Evolutionary conservation across 2,329 filamentous ascomycete species (phyloP), one percentile per base, ranked within the genome.

Genomic region (Penicillium sp.): DNA sequence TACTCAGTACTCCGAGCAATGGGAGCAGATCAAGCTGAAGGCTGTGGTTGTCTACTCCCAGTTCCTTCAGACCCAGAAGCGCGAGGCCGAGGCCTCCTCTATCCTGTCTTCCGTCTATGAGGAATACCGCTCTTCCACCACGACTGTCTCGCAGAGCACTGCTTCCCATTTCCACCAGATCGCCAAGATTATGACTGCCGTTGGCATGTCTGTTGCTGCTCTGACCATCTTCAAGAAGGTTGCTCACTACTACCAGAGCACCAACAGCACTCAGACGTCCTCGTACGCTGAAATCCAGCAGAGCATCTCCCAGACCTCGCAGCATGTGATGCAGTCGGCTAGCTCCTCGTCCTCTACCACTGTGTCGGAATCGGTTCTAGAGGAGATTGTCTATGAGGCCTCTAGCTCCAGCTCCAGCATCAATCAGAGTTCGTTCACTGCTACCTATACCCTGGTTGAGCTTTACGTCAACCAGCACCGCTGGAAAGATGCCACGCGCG

Each of bases 11-110:
- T 72, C 73, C 1, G 60, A 70, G 3, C 67, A 74, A 32, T 77
- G 71, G 71, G 76, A 78, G 47, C 69, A 75, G 58, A 71, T 69
- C 58, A 78, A 78, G 56, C 64, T 78, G 23, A 68, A 74, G 43
- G 63, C 73, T 18, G 69, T 75, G 4, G 65, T 75, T n/a, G 63
- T 66, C 1, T 80, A 79, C 52, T 69, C 73, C 6, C 67, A 69
- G 15, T 79, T 77, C 55, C 59, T 80, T n/a, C 68, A 73, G 28
- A 59, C 63, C 0, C 74, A 76, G 42, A 75, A 75, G 54, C 68
- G 75, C 3, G 66, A 68, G 12, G 63, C 64, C 0, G 76, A 80
- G 52, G 69, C 74, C 0, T 71, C 73, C 2, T 70, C 75, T 3
- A 63, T 79, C 4, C 65, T 79, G 3, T 70, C 67, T 2, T 72